phyloP scores from a whole-genome alignment of 441 rosid species.

The Jatropha multifida region DNA sequence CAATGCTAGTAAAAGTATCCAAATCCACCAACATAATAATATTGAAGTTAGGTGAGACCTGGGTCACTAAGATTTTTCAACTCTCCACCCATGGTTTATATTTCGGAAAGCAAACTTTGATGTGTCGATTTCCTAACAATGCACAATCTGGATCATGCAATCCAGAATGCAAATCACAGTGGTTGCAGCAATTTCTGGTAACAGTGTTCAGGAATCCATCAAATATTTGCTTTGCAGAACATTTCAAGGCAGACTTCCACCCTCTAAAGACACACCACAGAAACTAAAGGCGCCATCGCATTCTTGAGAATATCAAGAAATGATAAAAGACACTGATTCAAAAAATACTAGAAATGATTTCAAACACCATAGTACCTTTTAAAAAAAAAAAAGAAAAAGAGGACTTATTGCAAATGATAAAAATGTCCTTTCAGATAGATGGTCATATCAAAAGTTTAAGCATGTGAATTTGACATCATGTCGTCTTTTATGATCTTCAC shows the following conservation, averaged over 20 bases:
- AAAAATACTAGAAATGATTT: not conserved
- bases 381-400: not conserved
- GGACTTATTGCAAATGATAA: too few relatives aligned
- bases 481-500: too few relatives aligned
- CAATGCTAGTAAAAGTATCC: not conserved
- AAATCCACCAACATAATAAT: not conserved
- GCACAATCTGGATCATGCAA: not conserved
- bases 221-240: slow-evolving; percentile 3
- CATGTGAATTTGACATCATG: too few relatives aligned
- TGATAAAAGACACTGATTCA: not conserved
- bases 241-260: not conserved
- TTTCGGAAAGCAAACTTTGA: not conserved
- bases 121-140: not conserved
- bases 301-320: not conserved
- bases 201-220: not conserved
- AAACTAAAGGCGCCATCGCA: not conserved
- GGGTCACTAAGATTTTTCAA: not conserved
- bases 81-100: not conserved
- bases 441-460: too few relatives aligned
- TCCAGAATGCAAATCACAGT: not conserved
- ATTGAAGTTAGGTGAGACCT: too few relatives aligned
- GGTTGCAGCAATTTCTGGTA: not conserved
- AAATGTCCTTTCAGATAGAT: too few relatives aligned
- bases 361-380: not conserved
- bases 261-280: not conserved